Evolutionary conservation across 2,329 filamentous ascomycete genomes (phyloP).

Genomic region (Fusarium ramigenum): DNA sequence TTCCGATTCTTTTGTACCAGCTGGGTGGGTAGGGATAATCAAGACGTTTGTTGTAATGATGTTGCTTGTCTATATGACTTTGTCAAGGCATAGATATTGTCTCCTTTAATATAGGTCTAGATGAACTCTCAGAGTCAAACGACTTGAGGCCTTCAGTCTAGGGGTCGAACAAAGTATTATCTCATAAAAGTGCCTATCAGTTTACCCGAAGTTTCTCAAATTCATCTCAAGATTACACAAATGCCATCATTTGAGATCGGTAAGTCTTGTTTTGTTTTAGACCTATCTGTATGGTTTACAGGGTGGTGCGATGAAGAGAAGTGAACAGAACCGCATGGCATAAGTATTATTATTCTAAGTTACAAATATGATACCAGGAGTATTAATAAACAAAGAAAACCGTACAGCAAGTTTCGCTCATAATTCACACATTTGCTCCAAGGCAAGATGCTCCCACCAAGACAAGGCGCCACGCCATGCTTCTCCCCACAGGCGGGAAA

Average conservation of each 20-base stretch:
- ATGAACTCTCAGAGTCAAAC: background rate
- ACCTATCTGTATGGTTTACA: background rate
- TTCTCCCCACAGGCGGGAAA: constrained; percentile 24
- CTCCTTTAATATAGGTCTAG: constrained; percentile 22
- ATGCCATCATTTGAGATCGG: background rate
- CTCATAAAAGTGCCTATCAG: background rate
- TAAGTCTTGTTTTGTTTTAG: background rate
- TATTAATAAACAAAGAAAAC: constrained; percentile 17
- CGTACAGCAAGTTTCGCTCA: constrained; percentile 1
- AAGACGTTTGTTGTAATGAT: constrained; percentile 33
- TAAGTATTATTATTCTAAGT: constrained; percentile 26
- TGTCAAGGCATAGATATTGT: constrained; percentile 4
- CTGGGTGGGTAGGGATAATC: constrained; percentile 1
- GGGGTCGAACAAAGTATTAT: background rate
- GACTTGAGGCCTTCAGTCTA: background rate
- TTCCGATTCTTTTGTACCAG: constrained; percentile 5
- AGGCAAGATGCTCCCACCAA: constrained; percentile 35
- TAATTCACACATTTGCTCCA: constrained; percentile 29
- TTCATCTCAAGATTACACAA: background rate
- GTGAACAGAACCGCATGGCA: background rate
- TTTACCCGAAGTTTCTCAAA: background rate
- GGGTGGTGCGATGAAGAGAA: background rate
- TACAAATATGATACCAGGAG: constrained; percentile 18
- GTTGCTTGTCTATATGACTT: constrained; percentile 22
- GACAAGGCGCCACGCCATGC: constrained; percentile 36